Percentiles rank a stretch among this genome's conserved stretches.
phyloP scores from a whole-genome alignment of 2,329 filamentous ascomycete genomes.

The Periglandula ipomoeae region DNA sequence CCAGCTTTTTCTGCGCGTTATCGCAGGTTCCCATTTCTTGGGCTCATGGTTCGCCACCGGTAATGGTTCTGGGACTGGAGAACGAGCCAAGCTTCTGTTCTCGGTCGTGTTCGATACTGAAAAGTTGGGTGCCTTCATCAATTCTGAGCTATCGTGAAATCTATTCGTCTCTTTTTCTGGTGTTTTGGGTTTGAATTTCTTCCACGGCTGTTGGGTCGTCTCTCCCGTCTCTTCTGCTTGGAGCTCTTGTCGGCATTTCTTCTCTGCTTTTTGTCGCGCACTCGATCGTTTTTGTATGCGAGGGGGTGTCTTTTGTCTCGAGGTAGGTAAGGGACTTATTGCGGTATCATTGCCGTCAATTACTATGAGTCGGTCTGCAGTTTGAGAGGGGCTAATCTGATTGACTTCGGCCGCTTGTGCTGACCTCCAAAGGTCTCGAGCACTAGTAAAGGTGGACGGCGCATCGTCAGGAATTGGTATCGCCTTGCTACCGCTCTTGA shows the following conservation, averaged over 20 bases:
- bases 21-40: slow-evolving; percentile 30
- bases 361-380: background rate
- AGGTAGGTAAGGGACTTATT: slow-evolving; percentile 2
- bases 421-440: slow-evolving; percentile 27
- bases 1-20: slow-evolving; percentile 53
- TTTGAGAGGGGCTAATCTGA: background rate
- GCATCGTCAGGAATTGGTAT: slow-evolving; percentile 27
- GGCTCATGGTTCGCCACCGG: background rate
- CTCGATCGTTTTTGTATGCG: background rate
- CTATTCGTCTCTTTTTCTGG: background rate
- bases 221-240: background rate
- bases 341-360: slow-evolving; percentile 3
- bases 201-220: slow-evolving; percentile 24
- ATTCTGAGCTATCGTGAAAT: background rate
- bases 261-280: background rate
- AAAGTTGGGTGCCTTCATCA: background rate
- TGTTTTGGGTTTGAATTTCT: slow-evolving; percentile 23
- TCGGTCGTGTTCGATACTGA: background rate
- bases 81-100: background rate
- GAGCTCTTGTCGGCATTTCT: background rate
- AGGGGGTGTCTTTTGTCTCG: background rate
- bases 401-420: slow-evolving; percentile 16
- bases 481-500: slow-evolving; percentile 28
- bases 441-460: slow-evolving; percentile 31
- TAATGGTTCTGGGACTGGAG: background rate